Base-by-base conservation (phyloP, 164 flowering plant species). In the Umbilicus rupestris region DNA sequence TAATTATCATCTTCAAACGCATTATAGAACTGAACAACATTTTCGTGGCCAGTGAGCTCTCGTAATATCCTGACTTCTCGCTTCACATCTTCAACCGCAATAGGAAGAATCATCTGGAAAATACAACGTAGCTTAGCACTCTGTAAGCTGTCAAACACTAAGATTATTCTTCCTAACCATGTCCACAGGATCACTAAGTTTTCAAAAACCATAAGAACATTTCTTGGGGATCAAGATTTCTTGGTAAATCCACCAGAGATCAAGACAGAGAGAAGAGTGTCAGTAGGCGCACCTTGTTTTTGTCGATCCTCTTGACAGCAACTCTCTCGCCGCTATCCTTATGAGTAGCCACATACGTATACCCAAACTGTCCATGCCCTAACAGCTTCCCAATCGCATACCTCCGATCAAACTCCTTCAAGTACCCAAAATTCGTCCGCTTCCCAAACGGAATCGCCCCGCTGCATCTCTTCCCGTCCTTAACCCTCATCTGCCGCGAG, bases 71-170 rank as follows among this genome's bases (percentile, higher is more conserved):
- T 91, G 67, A 94, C 97, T 76, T 94, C 99, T 73, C 99, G 83
- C 75, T 91, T 94, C 46, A 94, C 99, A 82, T 91, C 99, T 73
- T 94, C 99, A 58, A 91, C 99, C 16, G 97, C 96, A 76, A 94
- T 86, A 9, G 97, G 97, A 77, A 88, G 96, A 72, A 88, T 69
- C 99, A 95, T 95, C 99, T 95, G 90, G 78, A 65, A 76, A 55
- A 6, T 7, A 22, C 8, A n/a, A 47, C 22, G n/a, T n/a, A n/a
- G n/a, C n/a, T n/a, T n/a, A n/a, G n/a, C n/a, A n/a, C n/a, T n/a
- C n/a, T n/a, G n/a, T n/a, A n/a, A n/a, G n/a, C n/a, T n/a, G n/a
- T n/a, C n/a, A n/a, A n/a, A n/a, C n/a, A n/a, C n/a, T n/a, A n/a
- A n/a, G n/a, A n/a, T n/a, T n/a, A n/a, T n/a, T n/a, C n/a, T n/a